These are phyloP conservation scores for Alternaria dauci DNA, from an alignment of 2,329 filamentous ascomycete genomes.

Conservation along the genomic window DNA sequence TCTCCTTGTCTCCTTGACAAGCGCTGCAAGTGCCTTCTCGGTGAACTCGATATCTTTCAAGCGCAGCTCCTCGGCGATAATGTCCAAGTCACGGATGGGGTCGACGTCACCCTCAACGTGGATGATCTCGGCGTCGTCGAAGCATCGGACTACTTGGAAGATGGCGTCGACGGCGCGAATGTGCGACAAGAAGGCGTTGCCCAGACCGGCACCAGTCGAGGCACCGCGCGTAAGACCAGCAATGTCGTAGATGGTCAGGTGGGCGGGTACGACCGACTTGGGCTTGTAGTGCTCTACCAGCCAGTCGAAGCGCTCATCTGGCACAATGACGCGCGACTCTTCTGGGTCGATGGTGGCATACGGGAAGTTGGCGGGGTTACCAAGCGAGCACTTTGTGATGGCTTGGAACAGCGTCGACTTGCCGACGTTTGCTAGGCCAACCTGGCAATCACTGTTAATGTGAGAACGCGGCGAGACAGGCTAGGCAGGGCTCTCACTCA, in stretches of 20 bases:
- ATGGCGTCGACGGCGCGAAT: conserved; percentile 98
- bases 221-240: conserved; percentile 95
- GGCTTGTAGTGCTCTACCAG: conserved; percentile 95
- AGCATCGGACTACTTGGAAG: conserved; percentile 95
- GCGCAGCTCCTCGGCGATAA: conserved; percentile 95
- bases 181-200: conserved; percentile 97
- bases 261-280: conserved; percentile 95
- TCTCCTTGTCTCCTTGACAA: conserved; percentile 93
- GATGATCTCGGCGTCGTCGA: conserved; percentile 99
- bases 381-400: conserved; percentile 96
- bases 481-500: conserved; percentile 69
- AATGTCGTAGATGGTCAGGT: conserved; percentile 98
- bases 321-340: conserved; percentile 96
- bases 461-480: conserved; percentile 46
- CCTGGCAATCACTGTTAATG: conserved; percentile 66
- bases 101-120: conserved; percentile 99
- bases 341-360: conserved; percentile 99
- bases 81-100: conserved; percentile 90
- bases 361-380: conserved; percentile 99
- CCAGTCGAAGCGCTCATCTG: conserved; percentile 96
- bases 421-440: conserved; percentile 98
- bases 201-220: conserved; percentile 95
- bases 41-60: conserved; percentile 99
- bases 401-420: conserved; percentile 99
- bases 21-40: conserved; percentile 90